Evolutionary conservation across 1,284 basidiomycete species (phyloP), one percentile per base, ranked within the genome.

Genomic region (Ceratobasidium sp.): DNA sequence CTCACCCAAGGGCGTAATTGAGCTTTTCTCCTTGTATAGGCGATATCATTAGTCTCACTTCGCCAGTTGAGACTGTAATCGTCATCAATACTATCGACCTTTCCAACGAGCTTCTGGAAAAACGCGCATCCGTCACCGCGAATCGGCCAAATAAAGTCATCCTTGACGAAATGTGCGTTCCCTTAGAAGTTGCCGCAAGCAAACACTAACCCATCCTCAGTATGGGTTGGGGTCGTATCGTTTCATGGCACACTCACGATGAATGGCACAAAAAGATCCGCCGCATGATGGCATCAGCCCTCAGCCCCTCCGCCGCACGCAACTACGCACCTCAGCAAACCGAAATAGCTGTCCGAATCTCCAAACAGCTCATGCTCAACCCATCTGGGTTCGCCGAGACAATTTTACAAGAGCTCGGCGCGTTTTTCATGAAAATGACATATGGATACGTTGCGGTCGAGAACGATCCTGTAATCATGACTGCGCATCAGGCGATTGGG

Each of bases 71-170:
- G 15, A 69, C 67, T 4, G 10, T 28, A n/a, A 69, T 54, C 6
- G 38, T 54, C 48, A 20, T 70, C 23, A 70, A 56, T 40, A 70
- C 68, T n/a, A 54, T 54, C 10, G 68, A 70, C n/a, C 40, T 70
- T 10, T 33, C 68, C 5, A 70, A 10, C 9, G 54, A 70, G 20
- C 68, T 59, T 12, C 33, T 70, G 12, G 68, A 59, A 20, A 70
- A 70, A 48, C 68, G 59, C 12, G 28, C 68, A 4, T 28, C 68
- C 3, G 12, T 20, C 33, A 70, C 68, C 9, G 23, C 68, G 9
- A 23, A 70, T 50, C 52, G 68, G 2, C 50, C 52, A n/a, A 17
- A 26, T 40, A 59, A 56, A 17, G 68, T 70, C 3, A 70, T 70
- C n/a, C 28, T 44, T 1, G 20, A 70, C 28, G 54, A 59, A 12